Percentiles rank a stretch among this genome's conserved stretches.
Evolutionary conservation across 768 basidiomycete genomes (phyloP).

Genomic region (Boletus speciosus): DNA sequence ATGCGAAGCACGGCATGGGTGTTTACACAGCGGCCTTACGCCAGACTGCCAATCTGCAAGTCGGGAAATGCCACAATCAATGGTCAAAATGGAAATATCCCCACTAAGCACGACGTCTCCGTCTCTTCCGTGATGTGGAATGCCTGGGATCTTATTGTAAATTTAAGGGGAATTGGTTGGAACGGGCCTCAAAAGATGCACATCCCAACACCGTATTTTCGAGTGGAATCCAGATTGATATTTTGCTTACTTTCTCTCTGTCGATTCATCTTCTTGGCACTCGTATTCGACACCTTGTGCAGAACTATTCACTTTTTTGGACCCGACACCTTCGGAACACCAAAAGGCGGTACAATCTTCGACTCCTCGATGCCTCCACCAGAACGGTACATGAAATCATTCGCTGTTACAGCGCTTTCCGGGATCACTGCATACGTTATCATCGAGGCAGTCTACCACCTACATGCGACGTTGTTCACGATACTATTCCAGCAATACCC

Average conservation of each 20-base stretch:
- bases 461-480: conserved; percentile 42
- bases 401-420: conserved; percentile 39
- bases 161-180: conserved; percentile 31
- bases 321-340: conserved; percentile 37
- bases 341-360: conserved; percentile 37
- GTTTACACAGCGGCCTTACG: conserved; percentile 11
- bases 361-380: conserved; percentile 31
- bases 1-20: conserved; percentile 26
- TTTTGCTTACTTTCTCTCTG: conserved; percentile 18
- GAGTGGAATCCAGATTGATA: conserved; percentile 15
- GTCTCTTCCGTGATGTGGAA: conserved; percentile 24
- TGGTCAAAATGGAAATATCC: background rate
- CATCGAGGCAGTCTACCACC: conserved; percentile 43
- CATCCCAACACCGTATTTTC: conserved; percentile 13
- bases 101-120: background rate
- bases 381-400: conserved; percentile 41
- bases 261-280: conserved; percentile 1
- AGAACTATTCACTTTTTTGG: conserved; percentile 25
- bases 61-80: background rate
- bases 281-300: conserved; percentile 5
- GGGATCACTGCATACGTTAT: conserved; percentile 44
- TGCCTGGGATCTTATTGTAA: conserved; percentile 25
- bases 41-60: conserved; percentile 10
- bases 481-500: conserved; percentile 46
- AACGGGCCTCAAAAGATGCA: conserved; percentile 9